phyloP scores from a whole-genome alignment of 176 grass and related monocot genomes.

The Oryza coarctata region DNA sequence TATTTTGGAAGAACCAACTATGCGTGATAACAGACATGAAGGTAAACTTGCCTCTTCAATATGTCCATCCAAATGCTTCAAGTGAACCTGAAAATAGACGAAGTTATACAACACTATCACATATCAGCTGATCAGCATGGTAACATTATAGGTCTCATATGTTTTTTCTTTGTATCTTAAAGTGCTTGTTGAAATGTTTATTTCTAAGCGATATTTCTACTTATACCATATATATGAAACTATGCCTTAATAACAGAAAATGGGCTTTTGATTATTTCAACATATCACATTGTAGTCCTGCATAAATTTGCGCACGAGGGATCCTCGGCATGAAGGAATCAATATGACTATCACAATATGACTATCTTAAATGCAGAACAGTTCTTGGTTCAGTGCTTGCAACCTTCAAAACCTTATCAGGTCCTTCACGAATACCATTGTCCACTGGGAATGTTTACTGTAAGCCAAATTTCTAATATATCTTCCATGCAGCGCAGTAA shows the following conservation, averaged over 20 bases:
- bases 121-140: neutral
- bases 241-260: neutral
- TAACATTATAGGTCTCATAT: neutral
- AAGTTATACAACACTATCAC: constrained; percentile 14
- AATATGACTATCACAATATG: no score
- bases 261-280: neutral
- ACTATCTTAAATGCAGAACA: constrained; percentile 90
- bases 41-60: constrained; percentile 70
- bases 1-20: neutral
- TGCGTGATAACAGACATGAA: constrained; percentile 7
- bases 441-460: constrained; percentile 56
- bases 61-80: constrained; percentile 94
- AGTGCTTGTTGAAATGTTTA: neutral
- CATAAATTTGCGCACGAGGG: constrained; percentile 97
- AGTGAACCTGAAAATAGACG: constrained; percentile 65
- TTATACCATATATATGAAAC: neutral
- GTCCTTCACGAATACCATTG: constrained; percentile 82
- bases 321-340: no score
- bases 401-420: constrained; percentile 83
- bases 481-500: neutral
- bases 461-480: constrained; percentile 31
- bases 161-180: constrained; percentile 12
- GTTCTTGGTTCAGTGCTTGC: constrained; percentile 85
- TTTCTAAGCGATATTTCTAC: constrained; percentile 9
- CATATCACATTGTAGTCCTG: constrained; percentile 83